These are phyloP conservation scores for Solanum appendiculatum DNA, from an alignment of 257 asterid species.

Conservation along the genomic window DNA sequence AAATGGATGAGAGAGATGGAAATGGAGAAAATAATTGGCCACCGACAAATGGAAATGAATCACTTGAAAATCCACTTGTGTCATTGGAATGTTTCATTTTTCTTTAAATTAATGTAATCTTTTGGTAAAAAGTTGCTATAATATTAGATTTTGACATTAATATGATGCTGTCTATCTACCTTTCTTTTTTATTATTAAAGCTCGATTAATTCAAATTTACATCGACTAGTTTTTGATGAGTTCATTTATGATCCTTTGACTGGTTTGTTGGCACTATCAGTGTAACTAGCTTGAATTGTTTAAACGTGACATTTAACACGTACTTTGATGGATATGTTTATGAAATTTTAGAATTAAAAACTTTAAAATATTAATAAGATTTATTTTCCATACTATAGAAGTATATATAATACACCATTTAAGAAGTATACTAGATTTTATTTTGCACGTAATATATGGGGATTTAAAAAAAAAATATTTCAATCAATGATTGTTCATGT, in stretches of 20 bases:
- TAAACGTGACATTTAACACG: neutral
- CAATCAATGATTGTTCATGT: neutral
- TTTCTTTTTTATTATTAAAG: no score
- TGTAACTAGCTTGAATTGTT: neutral
- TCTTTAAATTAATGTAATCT: slow-evolving; percentile 24
- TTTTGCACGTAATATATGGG: neutral
- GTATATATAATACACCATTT: neutral
- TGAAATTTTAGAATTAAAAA: neutral
- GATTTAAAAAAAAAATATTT: neutral
- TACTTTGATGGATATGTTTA: neutral
- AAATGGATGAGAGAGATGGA: slow-evolving; percentile 13
- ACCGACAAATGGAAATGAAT: slow-evolving; percentile 41
- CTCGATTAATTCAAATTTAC: neutral
- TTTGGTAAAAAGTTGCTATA: neutral
- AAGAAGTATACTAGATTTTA: neutral
- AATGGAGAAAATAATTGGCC: slow-evolving; percentile 25
- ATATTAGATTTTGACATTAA: neutral
- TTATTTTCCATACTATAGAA: neutral
- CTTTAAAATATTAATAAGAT: neutral
- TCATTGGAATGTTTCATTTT: slow-evolving; percentile 92
- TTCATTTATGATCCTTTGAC: neutral
- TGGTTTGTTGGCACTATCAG: neutral
- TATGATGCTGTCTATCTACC: neutral
- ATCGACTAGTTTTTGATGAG: neutral
- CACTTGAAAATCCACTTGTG: slow-evolving; percentile 86